A percentile compares a stretch with the other conserved stretches of the same genome.
Evolutionary conservation across 306 rosid species (phyloP).

Genomic region (Castanospermum australe): DNA sequence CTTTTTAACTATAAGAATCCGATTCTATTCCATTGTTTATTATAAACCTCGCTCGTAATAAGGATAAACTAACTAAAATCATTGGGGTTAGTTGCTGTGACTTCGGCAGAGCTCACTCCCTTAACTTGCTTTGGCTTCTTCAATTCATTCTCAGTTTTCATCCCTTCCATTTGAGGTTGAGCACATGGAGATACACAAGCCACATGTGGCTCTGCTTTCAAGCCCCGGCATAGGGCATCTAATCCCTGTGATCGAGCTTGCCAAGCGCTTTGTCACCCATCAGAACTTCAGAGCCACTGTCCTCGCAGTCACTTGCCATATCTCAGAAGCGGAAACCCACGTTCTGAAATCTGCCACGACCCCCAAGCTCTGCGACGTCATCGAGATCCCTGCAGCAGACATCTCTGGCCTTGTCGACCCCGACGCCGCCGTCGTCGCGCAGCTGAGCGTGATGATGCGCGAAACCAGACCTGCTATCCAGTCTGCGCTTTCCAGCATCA

Average conservation of each 20-base stretch:
- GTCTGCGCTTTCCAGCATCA: background rate
- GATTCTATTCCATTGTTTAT: too few species aligned
- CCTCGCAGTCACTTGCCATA: constrained; percentile 15
- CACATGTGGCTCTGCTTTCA: constrained; percentile 32
- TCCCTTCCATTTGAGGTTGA: too few species aligned
- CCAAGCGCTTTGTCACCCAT: constrained; percentile 23
- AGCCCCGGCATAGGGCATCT: constrained; percentile 47
- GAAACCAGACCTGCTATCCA: background rate
- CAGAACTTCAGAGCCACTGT: constrained; percentile 26
- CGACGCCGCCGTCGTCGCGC: background rate
- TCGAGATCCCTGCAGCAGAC: constrained; percentile 23
- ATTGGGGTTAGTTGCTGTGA: background rate
- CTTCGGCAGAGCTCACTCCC: too few species aligned
- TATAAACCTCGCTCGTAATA: too few species aligned
- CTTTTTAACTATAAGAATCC: too few species aligned
- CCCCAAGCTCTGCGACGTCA: constrained; percentile 12
- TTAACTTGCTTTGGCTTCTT: background rate
- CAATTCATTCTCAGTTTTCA: background rate
- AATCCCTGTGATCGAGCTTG: constrained; percentile 38
- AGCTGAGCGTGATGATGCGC: constrained; percentile 23
- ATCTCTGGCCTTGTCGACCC: constrained; percentile 5
- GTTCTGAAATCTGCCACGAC: constrained; percentile 2
- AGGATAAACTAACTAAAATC: background rate
- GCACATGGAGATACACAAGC: constrained; percentile 5
- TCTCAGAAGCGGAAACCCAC: constrained; percentile 9